Evolutionary conservation across 768 basidiomycete species (phyloP).

Genomic region (Tulasnella sp.): DNA sequence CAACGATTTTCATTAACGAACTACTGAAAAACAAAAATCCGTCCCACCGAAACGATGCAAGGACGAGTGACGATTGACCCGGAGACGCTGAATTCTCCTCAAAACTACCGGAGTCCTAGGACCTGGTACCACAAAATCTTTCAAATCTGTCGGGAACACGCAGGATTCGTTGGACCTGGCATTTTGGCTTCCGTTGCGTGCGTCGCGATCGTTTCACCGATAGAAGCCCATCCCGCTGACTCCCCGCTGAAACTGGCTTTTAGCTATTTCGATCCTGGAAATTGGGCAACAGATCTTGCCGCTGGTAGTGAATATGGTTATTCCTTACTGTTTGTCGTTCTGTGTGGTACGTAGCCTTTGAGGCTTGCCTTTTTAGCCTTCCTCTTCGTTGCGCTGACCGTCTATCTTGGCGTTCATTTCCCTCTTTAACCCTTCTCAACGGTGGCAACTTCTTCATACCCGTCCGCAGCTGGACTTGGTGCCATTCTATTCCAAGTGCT

Average conservation of each 20-base stretch:
- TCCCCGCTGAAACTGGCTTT: not conserved
- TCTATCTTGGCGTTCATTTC: not conserved
- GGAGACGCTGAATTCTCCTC: not conserved
- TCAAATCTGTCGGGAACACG: not conserved
- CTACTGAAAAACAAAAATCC: not conserved
- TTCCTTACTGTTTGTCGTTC: constrained; percentile 44
- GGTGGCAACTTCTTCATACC: not conserved
- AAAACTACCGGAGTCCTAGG: not conserved
- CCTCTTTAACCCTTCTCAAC: not conserved
- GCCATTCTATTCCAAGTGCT: constrained; percentile 46
- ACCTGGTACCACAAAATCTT: constrained; percentile 16
- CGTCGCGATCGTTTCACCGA: constrained; percentile 24
- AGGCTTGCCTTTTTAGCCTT: not conserved
- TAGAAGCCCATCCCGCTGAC: constrained; percentile 20
- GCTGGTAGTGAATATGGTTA: constrained; percentile 44
- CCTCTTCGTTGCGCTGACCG: not conserved
- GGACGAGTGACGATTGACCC: not conserved
- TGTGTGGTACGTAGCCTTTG: constrained; percentile 30
- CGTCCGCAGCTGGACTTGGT: constrained; percentile 40
- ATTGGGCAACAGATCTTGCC: constrained; percentile 42
- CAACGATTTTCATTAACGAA: not conserved
- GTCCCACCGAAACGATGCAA: not conserved
- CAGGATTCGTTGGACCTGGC: constrained; percentile 38
- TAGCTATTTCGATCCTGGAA: constrained; percentile 34
- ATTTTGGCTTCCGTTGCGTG: constrained; percentile 41